These are phyloP conservation scores for Penicillium coprophilum DNA, from an alignment of 495 filamentous ascomycete genomes.

Conservation along the genomic window DNA sequence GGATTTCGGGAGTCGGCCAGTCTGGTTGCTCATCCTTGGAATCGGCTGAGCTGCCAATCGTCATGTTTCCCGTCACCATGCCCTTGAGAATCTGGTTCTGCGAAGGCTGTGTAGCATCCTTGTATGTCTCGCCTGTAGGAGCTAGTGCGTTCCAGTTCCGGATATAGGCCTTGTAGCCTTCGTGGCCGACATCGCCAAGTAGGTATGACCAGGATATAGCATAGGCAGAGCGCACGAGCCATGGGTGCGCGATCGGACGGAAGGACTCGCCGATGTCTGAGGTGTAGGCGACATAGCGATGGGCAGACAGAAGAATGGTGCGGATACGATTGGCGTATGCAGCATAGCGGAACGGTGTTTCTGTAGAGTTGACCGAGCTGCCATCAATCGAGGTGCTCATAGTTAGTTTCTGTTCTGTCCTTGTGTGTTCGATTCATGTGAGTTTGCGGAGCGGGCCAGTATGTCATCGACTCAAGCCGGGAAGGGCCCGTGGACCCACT, in stretches of 20 bases:
- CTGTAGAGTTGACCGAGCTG: conserved; percentile 78
- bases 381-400: conserved; percentile 15
- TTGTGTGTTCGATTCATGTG: too few species aligned
- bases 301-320: conserved; percentile 85
- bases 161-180: conserved; percentile 93
- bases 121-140: conserved; percentile 42
- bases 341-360: conserved; percentile 83
- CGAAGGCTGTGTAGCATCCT: conserved; percentile 38
- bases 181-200: conserved; percentile 83
- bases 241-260: conserved; percentile 86
- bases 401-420: conserved; percentile 13
- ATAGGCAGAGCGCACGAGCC: conserved; percentile 77
- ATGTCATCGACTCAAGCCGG: conserved; percentile 13
- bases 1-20: conserved; percentile 49
- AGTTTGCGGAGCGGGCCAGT: neutral
- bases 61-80: conserved; percentile 44
- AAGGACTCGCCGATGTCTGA: conserved; percentile 97
- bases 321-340: conserved; percentile 85
- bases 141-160: conserved; percentile 64
- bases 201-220: conserved; percentile 92
- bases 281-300: conserved; percentile 97
- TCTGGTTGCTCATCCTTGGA: conserved; percentile 28
- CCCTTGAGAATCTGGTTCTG: conserved; percentile 35
- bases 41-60: conserved; percentile 15
- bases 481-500: neutral